Conservation (phyloP, 352 stramenopile genomes). For the Phytophthora tubulina region DNA sequence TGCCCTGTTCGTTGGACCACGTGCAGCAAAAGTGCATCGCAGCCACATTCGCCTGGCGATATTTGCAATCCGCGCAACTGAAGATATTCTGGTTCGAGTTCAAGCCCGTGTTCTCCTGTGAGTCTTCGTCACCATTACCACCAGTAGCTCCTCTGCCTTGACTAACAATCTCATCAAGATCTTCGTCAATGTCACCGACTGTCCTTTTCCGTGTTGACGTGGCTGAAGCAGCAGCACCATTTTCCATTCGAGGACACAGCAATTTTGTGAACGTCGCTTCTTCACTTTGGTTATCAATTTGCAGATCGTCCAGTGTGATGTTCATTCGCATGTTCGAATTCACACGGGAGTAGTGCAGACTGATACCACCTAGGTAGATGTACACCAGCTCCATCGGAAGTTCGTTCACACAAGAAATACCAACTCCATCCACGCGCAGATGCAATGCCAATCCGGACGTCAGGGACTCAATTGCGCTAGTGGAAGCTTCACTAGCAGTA, state of each 20-base stretch:
- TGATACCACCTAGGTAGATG: constrained; percentile 86
- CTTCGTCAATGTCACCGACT: constrained; percentile 59
- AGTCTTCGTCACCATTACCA: constrained; percentile 34
- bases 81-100: constrained; percentile 79
- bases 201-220: constrained; percentile 46
- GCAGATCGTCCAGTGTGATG: constrained; percentile 86
- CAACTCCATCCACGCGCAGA: constrained; percentile 79
- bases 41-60: constrained; percentile 79
- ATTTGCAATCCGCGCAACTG: constrained; percentile 86
- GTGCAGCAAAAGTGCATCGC: constrained; percentile 91
- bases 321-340: constrained; percentile 90
- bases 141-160: constrained; percentile 25
- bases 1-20: constrained; percentile 91
- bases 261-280: constrained; percentile 89
- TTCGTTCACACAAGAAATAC: constrained; percentile 90
- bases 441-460: constrained; percentile 76
- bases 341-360: constrained; percentile 73
- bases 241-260: constrained; percentile 76
- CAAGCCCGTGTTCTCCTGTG: constrained; percentile 53
- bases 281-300: constrained; percentile 89
- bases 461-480: constrained; percentile 72
- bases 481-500: constrained; percentile 80
- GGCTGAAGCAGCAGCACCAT: constrained; percentile 17
- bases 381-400: constrained; percentile 90
- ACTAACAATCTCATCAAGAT: constrained; percentile 57